Conservation (phyloP, 805 yeast species). For the Alloascoidea hylecoeti region DNA sequence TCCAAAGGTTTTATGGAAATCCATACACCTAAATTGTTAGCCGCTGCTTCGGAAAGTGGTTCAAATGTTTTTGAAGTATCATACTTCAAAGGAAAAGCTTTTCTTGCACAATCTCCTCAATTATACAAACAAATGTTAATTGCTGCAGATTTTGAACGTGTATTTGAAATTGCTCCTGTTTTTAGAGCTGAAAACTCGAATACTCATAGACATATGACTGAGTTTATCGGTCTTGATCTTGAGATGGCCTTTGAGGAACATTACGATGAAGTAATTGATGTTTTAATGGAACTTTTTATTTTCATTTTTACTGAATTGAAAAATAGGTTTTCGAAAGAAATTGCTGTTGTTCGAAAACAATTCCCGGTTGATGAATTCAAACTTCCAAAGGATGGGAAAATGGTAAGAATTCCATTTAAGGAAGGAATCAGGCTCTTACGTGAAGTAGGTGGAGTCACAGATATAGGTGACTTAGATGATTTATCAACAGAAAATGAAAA, state of each 20-base stretch:
- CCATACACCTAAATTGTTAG: constrained; percentile 92
- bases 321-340: constrained; percentile 66
- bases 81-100: constrained; percentile 88
- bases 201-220: constrained; percentile 99
- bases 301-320: constrained; percentile 81
- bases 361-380: constrained; percentile 97
- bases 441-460: constrained; percentile 77
- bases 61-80: constrained; percentile 89
- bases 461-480: constrained; percentile 67
- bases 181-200: constrained; percentile 98
- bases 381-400: constrained; percentile 85
- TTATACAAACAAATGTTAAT: constrained; percentile 95
- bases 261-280: constrained; percentile 76
- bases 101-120: constrained; percentile 96
- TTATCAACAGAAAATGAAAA: constrained; percentile 91
- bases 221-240: constrained; percentile 91
- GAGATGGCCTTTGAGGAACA: constrained; percentile 98
- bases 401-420: constrained; percentile 79
- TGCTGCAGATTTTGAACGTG: constrained; percentile 95
- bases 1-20: constrained; percentile 68
- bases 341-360: constrained; percentile 82
- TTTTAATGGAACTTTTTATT: constrained; percentile 59
- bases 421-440: constrained; percentile 84
- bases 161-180: constrained; percentile 93
- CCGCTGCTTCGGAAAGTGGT: constrained; percentile 97